These are phyloP conservation scores for Amesomyces nigricolor DNA, from an alignment of 2,329 filamentous ascomycete genomes.

Conservation along the genomic window DNA sequence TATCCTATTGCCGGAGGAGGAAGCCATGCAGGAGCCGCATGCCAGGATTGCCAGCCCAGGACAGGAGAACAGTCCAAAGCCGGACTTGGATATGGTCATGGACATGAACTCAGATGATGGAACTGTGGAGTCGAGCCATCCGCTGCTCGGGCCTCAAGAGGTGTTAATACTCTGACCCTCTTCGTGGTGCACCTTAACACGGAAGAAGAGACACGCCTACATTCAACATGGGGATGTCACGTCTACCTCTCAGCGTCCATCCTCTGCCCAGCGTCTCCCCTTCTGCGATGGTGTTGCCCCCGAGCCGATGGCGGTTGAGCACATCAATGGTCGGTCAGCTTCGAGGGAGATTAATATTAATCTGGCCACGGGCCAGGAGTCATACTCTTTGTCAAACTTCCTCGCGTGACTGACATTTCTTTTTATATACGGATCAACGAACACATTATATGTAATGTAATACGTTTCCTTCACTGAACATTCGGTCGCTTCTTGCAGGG, in stretches of 20 bases:
- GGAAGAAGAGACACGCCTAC: background rate
- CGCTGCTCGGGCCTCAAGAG: conserved; percentile 14
- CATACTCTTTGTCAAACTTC: background rate
- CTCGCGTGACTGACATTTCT: background rate
- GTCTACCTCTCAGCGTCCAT: background rate
- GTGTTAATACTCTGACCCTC: background rate
- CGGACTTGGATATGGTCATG: background rate
- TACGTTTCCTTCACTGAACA: too few relatives aligned
- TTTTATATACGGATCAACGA: too few relatives aligned
- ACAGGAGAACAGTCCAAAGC: background rate
- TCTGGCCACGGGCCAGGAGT: background rate
- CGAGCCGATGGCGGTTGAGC: background rate
- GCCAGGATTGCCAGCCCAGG: background rate
- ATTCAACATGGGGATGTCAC: conserved; percentile 1
- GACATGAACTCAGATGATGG: conserved; percentile 6
- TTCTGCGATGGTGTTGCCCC: background rate
- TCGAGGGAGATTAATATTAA: background rate
- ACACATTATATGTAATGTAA: too few relatives aligned
- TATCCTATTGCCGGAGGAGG: background rate
- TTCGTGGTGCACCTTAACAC: background rate
- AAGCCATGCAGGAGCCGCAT: background rate
- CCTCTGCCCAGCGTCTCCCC: background rate
- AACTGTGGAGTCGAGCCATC: conserved; percentile 9
- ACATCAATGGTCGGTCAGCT: background rate
- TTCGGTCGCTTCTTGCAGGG: too few relatives aligned